Percentiles rank a stretch among this genome's conserved stretches.
These are phyloP conservation scores for Hippophae tibetana DNA, from an alignment of 306 rosid species.

Conservation along the genomic window DNA sequence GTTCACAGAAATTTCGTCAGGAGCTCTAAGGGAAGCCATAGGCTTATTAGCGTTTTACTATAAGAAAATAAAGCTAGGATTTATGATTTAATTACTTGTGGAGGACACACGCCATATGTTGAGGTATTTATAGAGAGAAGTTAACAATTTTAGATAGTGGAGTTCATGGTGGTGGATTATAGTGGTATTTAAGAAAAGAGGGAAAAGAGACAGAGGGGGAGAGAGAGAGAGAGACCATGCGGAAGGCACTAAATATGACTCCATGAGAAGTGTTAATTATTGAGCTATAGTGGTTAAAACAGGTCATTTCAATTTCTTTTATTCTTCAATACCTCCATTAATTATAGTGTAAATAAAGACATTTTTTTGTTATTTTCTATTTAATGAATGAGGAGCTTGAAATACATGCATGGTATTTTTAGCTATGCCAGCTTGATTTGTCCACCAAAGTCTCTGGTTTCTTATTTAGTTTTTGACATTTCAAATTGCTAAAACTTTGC, in stretches of 20 bases:
- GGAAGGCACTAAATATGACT: constrained; percentile 25
- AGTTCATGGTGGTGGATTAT: constrained; percentile 10
- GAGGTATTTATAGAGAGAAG: constrained; percentile 27
- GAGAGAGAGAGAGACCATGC: background rate
- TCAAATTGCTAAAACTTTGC: no score
- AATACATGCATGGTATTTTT: no score
- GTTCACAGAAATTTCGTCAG: constrained; percentile 17
- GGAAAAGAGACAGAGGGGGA: background rate
- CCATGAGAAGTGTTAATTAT: background rate
- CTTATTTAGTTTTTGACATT: no score
- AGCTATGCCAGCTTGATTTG: no score
- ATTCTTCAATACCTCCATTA: no score
- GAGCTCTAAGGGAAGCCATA: constrained; percentile 37
- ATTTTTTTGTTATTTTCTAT: no score
- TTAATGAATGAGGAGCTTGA: no score
- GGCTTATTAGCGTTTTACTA: background rate
- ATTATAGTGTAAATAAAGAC: no score
- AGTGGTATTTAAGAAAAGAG: background rate
- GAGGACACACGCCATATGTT: constrained; percentile 27
- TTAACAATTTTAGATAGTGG: constrained; percentile 8
- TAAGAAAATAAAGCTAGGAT: constrained; percentile 1
- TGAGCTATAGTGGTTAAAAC: background rate
- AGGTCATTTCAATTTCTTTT: background rate
- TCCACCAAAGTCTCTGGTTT: no score
- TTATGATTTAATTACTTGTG: constrained; percentile 22